phyloP scores from a whole-genome alignment of 2,329 filamentous ascomycete genomes.

The Endocalyx cinctus region DNA sequence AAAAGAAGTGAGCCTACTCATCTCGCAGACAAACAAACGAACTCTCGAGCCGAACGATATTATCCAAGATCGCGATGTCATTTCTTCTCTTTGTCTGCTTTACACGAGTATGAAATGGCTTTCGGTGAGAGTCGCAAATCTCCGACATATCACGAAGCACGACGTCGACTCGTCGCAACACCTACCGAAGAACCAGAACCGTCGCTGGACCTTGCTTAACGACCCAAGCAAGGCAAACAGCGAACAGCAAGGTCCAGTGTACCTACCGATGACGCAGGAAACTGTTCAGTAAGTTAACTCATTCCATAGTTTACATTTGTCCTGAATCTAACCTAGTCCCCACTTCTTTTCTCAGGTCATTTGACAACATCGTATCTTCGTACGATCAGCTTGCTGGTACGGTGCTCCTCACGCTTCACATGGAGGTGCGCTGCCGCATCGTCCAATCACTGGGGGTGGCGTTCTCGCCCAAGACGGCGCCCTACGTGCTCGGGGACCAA shows the following conservation, averaged over 20 bases:
- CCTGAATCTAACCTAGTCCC: conserved; percentile 7
- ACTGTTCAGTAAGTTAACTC: conserved; percentile 63
- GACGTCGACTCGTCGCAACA: conserved; percentile 61
- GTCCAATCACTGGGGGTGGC: conserved; percentile 69
- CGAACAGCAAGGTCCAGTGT: conserved; percentile 61
- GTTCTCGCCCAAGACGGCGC: conserved; percentile 55
- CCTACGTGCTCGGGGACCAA: conserved; percentile 62
- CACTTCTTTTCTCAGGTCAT: conserved; percentile 61
- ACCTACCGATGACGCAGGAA: conserved; percentile 82
- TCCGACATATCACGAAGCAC: conserved; percentile 76
- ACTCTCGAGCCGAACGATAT: conserved; percentile 74
- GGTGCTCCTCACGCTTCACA: conserved; percentile 78
- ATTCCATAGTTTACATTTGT: neutral
- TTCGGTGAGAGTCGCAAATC: conserved; percentile 70
- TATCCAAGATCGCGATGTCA: conserved; percentile 82
- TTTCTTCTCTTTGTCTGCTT: conserved; percentile 78
- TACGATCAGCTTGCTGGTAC: conserved; percentile 77
- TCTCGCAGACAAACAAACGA: conserved; percentile 53
- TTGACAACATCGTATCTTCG: conserved; percentile 80
- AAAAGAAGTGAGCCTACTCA: conserved; percentile 56
- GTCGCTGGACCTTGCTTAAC: conserved; percentile 80
- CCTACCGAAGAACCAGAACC: conserved; percentile 53
- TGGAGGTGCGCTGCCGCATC: conserved; percentile 82
- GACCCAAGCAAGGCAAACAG: conserved; percentile 53
- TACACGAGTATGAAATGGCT: conserved; percentile 99